Evolutionary conservation across 371 early-diverging fungal species (phyloP).

Genomic region (Umbelopsis sp.): DNA sequence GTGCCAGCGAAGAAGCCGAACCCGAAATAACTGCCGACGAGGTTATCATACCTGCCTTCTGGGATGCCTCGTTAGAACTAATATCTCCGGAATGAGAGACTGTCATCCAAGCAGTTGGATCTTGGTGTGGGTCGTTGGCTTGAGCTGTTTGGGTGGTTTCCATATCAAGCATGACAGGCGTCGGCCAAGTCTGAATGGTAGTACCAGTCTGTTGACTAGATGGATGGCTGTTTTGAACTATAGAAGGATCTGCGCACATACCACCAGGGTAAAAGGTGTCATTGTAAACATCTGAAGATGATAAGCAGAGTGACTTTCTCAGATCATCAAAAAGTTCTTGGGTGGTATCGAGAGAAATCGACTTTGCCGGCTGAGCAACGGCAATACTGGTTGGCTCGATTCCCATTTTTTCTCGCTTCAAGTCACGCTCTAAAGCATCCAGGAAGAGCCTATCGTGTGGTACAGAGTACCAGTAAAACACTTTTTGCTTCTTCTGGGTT

Average conservation of each 20-base stretch:
- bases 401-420: constrained; percentile 93
- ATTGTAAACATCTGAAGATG: constrained; percentile 31
- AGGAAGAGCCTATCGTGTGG: constrained; percentile 96
- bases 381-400: constrained; percentile 80
- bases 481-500: constrained; percentile 99
- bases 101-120: not conserved
- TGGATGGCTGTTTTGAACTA: not conserved
- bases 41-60: not conserved
- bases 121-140: not conserved
- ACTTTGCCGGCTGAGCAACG: constrained; percentile 63
- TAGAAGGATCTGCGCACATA: not conserved
- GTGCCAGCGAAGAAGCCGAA: not conserved
- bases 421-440: constrained; percentile 98
- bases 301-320: constrained; percentile 44
- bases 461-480: constrained; percentile 99
- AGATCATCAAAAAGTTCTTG: constrained; percentile 67
- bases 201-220: not conserved
- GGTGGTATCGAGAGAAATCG: constrained; percentile 64
- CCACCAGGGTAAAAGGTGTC: constrained; percentile 2
- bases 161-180: constrained; percentile 15
- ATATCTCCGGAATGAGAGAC: not conserved
- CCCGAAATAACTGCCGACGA: constrained; percentile 12
- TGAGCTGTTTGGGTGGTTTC: not conserved
- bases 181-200: constrained; percentile 16
- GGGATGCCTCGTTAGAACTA: not conserved